Evolutionary conservation across 352 stramenopile genomes (phyloP).

Genomic region (Thraustochytrium striatum): DNA sequence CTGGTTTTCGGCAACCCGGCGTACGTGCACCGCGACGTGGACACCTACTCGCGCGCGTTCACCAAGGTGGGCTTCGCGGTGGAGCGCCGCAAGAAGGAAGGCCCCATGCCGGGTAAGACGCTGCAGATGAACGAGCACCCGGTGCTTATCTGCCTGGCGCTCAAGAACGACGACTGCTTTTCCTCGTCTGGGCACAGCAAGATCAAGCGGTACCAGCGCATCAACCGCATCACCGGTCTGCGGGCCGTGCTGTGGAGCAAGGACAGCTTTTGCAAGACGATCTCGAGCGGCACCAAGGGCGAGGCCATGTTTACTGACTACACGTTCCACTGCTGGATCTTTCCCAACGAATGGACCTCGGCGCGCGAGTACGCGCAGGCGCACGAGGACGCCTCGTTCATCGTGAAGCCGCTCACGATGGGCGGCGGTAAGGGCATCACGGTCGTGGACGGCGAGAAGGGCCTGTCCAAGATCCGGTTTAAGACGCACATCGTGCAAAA

Average conservation of each 20-base stretch:
- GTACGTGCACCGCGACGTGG: slow-evolving; percentile 22
- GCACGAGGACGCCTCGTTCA: slow-evolving; percentile 32
- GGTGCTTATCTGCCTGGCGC: slow-evolving; percentile 38
- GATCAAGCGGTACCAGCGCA: slow-evolving; percentile 38
- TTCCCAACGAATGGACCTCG: slow-evolving; percentile 18
- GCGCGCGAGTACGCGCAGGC: slow-evolving; percentile 36
- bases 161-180: slow-evolving; percentile 44
- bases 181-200: slow-evolving; percentile 24
- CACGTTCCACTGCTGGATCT: slow-evolving; percentile 46
- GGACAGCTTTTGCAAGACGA: slow-evolving; percentile 43
- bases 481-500: slow-evolving; percentile 45
- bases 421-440: slow-evolving; percentile 42
- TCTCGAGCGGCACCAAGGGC: slow-evolving; percentile 24
- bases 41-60: slow-evolving; percentile 19
- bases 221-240: slow-evolving; percentile 32
- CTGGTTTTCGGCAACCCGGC: not conserved
- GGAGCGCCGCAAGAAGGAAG: slow-evolving; percentile 39
- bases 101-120: slow-evolving; percentile 6
- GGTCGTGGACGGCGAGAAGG: slow-evolving; percentile 32
- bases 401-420: slow-evolving; percentile 47
- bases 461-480: slow-evolving; percentile 8
- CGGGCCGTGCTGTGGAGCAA: slow-evolving; percentile 45
- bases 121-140: slow-evolving; percentile 27
- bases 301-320: slow-evolving; percentile 41
- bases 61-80: not conserved